Evolutionary conservation across 805 yeast genomes (phyloP), one percentile per base, ranked within the genome.

Genomic region (Saturnispora saitoi): DNA sequence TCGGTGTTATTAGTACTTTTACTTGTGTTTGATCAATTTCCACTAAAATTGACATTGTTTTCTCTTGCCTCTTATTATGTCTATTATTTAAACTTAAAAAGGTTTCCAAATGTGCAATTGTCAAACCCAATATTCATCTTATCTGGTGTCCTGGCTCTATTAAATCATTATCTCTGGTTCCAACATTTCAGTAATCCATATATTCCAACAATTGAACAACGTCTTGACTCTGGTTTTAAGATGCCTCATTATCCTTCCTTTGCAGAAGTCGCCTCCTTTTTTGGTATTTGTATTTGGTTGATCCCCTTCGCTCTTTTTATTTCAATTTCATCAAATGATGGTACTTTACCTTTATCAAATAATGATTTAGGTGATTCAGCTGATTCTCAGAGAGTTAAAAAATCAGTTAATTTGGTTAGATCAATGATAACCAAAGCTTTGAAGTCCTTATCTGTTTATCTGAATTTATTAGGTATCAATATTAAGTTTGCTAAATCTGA

Each of bases 291-390:
- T 58, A 81, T 93, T 17, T 93, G 99, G 99, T 74, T 91, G 51
- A 77, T 93, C 28, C 99, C 99, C 31, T 88, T 93, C 64, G 82
- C 96, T 4, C 71, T 93, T 49, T 91, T 93, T 65, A 91, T 93
- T 15, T 83, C 95, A 29, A 71, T 93, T 51, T 86, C 95, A 61
- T 97, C 97, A 1, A 86, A 87, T 53, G 99, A 93, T 60, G 84
- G 86, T 59, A 80, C 85, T 17, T 72, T 93, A 40, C 99, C 99
- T 8, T 71, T 60, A 4, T 61, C 55, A 24, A 48, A 57, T 22
- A 63, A 66, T 54, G 50, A 59, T 6, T 54, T 57, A 8, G 52
- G 56, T 41, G 57, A 41, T n/a, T 48, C 50, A 26, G 51, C 48
- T 28, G 56, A 54, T 47, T 52, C 49, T 15, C 20, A 26, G n/a